Evolutionary conservation across 1,284 basidiomycete genomes (phyloP), one percentile per base, ranked within the genome.

Genomic region (Cryptococcus sp.): DNA sequence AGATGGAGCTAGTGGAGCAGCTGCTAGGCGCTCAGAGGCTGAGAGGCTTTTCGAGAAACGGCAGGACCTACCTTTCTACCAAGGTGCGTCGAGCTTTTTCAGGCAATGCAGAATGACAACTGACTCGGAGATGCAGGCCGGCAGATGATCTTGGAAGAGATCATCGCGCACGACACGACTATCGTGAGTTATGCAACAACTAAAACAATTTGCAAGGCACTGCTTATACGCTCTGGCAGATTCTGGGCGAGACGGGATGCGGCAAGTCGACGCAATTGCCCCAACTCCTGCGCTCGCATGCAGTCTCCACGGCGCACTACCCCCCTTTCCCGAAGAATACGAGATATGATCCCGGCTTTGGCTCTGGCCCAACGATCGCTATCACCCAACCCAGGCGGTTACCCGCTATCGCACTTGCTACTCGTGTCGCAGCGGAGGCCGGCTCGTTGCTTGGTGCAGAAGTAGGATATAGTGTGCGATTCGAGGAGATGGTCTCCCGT

Each of bases 221-320:
- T 39, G 40, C 16, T 42, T n/a, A 35, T 35, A 35, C 13, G 31
- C 19, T 35, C 44, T 16, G 17, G 3, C 40, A 78, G 76, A 84
- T 99, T 23, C 82, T 99, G 17, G 95, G 94, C 54, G 95, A 99
- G 80, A 99, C 95, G 0, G 96, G 95, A 40, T 96, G 93, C 25
- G 95, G 95, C 62, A 99, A 99, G 81, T 97, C 95, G 0, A 99
- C 95, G 49, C 94, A 95, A 82, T 85, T 95, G 31, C 92, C 93
- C 0, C 90, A 95, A 77, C 92, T 94, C 70, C 81, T 98, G 25
- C 84, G 93, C 49, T 86, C 69, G 4, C 72, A 78, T 58, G 22
- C 53, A 10, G 47, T 67, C 10, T 67, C 75, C 1, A 58, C 67
- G 3, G 64, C 67, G 13, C 59, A 74, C 52, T 76, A 64, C 50